Evolutionary conservation across 257 asterid genomes (phyloP).

Genomic region (Solanum neorickii): DNA sequence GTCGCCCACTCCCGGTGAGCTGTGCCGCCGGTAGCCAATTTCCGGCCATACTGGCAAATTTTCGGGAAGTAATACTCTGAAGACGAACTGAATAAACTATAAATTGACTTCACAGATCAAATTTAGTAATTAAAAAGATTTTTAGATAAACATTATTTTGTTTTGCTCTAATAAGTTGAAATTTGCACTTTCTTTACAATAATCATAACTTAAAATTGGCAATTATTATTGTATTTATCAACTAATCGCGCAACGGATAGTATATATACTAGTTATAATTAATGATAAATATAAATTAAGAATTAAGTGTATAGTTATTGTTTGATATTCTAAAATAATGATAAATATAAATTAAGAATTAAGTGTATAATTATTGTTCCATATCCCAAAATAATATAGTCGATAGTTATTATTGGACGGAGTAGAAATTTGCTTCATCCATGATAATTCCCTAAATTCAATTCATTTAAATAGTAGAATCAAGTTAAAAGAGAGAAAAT

Average conservation of each 20-base stretch:
- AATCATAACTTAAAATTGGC: not conserved
- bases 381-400: too few species aligned
- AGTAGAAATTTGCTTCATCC: not conserved
- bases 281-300: too few species aligned
- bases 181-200: not conserved
- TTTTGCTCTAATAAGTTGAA: not conserved
- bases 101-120: not conserved
- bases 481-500: not conserved
- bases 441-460: not conserved
- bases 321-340: too few species aligned
- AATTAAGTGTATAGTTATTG: too few species aligned
- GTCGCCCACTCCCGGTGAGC: conserved; percentile 70
- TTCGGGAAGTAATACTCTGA: not conserved
- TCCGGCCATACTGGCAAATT: conserved; percentile 27
- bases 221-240: not conserved
- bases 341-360: too few species aligned
- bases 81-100: not conserved
- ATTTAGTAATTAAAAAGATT: not conserved
- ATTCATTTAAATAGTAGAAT: too few species aligned
- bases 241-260: accelerated
- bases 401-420: too few species aligned
- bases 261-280: too few species aligned
- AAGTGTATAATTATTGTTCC: too few species aligned
- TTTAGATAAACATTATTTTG: not conserved
- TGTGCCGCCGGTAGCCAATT: conserved; percentile 55